These are phyloP conservation scores for Globisporangium radiosum DNA, from an alignment of 352 stramenopile species.

Conservation along the genomic window DNA sequence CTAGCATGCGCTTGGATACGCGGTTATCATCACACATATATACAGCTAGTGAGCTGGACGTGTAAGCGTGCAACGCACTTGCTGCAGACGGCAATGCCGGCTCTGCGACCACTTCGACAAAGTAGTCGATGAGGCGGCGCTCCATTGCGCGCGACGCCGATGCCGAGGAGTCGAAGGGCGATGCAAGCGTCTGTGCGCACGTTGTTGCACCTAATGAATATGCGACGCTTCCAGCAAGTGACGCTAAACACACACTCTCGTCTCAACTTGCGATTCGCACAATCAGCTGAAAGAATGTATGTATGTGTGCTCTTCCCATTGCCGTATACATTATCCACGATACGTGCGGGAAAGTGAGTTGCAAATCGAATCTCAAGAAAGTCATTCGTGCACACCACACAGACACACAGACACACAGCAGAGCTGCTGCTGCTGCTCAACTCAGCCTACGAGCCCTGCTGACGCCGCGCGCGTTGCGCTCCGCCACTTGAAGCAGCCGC, in stretches of 20 bases:
- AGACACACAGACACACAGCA: not conserved
- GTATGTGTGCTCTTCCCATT: not conserved
- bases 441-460: no score
- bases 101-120: slow-evolving; percentile 59
- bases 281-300: not conserved
- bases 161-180: not conserved
- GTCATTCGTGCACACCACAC: not conserved
- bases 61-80: not conserved
- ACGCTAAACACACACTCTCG: not conserved
- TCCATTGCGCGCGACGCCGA: slow-evolving; percentile 4
- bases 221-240: not conserved
- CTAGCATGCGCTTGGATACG: not conserved
- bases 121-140: slow-evolving; percentile 64
- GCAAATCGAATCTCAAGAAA: not conserved
- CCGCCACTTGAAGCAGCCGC: slow-evolving; percentile 3
- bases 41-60: not conserved
- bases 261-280: not conserved
- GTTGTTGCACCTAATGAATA: not conserved
- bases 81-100: not conserved
- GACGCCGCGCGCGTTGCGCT: no score
- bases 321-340: not conserved
- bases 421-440: not conserved
- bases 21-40: not conserved
- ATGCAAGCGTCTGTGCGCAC: not conserved
- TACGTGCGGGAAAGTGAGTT: not conserved